phyloP scores from a whole-genome alignment of 495 filamentous ascomycete species.

The Cercophora sp. region DNA sequence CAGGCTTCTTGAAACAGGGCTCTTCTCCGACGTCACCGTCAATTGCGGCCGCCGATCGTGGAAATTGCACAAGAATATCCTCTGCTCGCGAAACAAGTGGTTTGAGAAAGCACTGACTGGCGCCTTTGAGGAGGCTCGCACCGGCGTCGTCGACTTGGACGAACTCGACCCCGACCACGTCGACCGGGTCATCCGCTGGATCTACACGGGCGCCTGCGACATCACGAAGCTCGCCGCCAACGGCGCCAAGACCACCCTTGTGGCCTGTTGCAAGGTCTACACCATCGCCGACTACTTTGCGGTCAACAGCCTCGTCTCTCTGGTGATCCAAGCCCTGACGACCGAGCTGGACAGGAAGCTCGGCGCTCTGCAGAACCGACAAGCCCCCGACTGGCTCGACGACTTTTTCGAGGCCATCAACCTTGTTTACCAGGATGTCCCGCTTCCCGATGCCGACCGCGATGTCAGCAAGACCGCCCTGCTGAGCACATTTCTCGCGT shows the following conservation, averaged over 20 bases:
- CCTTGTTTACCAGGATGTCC: slow-evolving; percentile 19
- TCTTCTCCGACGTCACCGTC: slow-evolving; percentile 26
- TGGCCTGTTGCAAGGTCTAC: slow-evolving; percentile 23
- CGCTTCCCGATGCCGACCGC: neutral
- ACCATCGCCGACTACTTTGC: slow-evolving; percentile 27
- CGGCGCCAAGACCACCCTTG: slow-evolving; percentile 18
- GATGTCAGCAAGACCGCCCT: neutral
- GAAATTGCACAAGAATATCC: slow-evolving; percentile 29
- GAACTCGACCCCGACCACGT: slow-evolving; percentile 20
- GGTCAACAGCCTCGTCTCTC: slow-evolving; percentile 13
- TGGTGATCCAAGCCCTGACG: slow-evolving; percentile 18
- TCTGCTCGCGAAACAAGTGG: slow-evolving; percentile 27
- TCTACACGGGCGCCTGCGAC: slow-evolving; percentile 29
- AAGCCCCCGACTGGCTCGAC: slow-evolving; percentile 19
- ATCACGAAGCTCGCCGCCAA: slow-evolving; percentile 10
- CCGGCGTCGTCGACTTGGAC: slow-evolving; percentile 17
- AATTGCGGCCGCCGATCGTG: slow-evolving; percentile 22
- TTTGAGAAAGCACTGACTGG: slow-evolving; percentile 28
- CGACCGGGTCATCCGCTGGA: slow-evolving; percentile 22
- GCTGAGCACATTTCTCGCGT: neutral
- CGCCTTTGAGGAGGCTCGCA: slow-evolving; percentile 19
- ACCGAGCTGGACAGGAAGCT: slow-evolving; percentile 20
- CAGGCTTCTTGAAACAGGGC: slow-evolving; percentile 22
- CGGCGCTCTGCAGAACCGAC: slow-evolving; percentile 14
- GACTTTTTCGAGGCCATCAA: slow-evolving; percentile 24